Evolutionary conservation across 1,284 basidiomycete species (phyloP), one percentile per base, ranked within the genome.

Genomic region (Leccinum pachyderme): DNA sequence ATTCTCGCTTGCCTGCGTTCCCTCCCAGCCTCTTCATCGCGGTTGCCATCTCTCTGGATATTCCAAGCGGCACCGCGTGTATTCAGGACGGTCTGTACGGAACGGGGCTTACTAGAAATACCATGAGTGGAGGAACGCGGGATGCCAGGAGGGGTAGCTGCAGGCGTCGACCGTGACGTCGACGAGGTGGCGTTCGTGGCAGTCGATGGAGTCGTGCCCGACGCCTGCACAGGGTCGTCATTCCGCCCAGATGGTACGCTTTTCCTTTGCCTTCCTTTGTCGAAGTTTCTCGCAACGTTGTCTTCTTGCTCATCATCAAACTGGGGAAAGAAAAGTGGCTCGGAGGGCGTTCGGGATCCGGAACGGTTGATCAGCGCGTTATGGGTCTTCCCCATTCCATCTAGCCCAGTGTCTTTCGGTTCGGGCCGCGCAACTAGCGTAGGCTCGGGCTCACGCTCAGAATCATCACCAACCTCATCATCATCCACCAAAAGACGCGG

Each of bases 21-120:
- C 60, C 64, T 69, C 58, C 46, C 58, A 48, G 59, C 53, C 62
- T 66, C 59, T 31, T 44, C 63, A 6, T 59, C 63, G 7, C 61
- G 65, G 35, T 54, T 55, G 12, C 47, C 53, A 8, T 58, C 60
- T 18, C 52, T 59, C n/a, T 62, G 70, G 24, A 78, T 58, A 58
- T 73, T 78, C 79, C 80, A 83, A 4, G 73, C 64, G 7, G 80
- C 78, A 9, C 75, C 72, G 2, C 71, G 61, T 3, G 81, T 82
- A 54, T 68, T 75, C 46, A 83, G 69, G 4, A 80, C 73, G 61
- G 75, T 75, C 64, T 83, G 81, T 1, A 73, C 72, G 0, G 68
- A 60, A 48, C 54, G 63, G 5, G 61, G 65, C 31, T 72, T 71
- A 2, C 58, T 54, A 25, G 39, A 3, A 1, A 47, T 8, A 18